phyloP scores from a whole-genome alignment of 2,329 filamentous ascomycete genomes.

The Scytalidium sp. region DNA sequence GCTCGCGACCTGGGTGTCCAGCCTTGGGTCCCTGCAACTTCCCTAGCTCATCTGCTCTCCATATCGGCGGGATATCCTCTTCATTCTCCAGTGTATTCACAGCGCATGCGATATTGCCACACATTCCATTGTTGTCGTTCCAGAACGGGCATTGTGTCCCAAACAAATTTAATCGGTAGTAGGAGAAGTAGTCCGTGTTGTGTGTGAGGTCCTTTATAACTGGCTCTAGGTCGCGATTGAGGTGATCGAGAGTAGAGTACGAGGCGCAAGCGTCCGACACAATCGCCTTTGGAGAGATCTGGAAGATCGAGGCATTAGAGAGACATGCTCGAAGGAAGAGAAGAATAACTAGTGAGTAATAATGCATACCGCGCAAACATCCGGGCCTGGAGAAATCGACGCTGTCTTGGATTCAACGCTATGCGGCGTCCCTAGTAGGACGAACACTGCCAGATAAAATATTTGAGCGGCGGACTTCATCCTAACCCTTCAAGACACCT shows the following conservation, averaged over 20 bases:
- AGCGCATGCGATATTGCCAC: conserved; percentile 93
- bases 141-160: conserved; percentile 96
- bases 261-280: conserved; percentile 94
- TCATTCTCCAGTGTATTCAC: conserved; percentile 95
- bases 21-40: conserved; percentile 90
- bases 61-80: conserved; percentile 86
- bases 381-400: conserved; percentile 33
- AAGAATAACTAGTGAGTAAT: conserved; percentile 11
- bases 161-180: conserved; percentile 93
- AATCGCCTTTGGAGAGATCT: conserved; percentile 87
- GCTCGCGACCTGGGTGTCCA: conserved; percentile 76
- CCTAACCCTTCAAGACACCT: conserved; percentile 10
- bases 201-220: conserved; percentile 77
- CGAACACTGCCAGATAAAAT: conserved; percentile 62
- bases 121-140: conserved; percentile 90
- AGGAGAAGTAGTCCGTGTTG: conserved; percentile 95
- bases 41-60: conserved; percentile 87
- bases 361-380: conserved; percentile 34
- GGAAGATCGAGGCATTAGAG: conserved; percentile 30
- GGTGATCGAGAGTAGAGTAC: conserved; percentile 80
- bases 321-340: conserved; percentile 23
- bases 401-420: conserved; percentile 29
- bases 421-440: conserved; percentile 48
- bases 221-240: conserved; percentile 77
- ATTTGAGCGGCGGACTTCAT: conserved; percentile 52